Evolutionary conservation across 192 early-diverging fungal genomes (phyloP), one percentile per base, ranked within the genome.

Genomic region (Entomortierella beljakovae): DNA sequence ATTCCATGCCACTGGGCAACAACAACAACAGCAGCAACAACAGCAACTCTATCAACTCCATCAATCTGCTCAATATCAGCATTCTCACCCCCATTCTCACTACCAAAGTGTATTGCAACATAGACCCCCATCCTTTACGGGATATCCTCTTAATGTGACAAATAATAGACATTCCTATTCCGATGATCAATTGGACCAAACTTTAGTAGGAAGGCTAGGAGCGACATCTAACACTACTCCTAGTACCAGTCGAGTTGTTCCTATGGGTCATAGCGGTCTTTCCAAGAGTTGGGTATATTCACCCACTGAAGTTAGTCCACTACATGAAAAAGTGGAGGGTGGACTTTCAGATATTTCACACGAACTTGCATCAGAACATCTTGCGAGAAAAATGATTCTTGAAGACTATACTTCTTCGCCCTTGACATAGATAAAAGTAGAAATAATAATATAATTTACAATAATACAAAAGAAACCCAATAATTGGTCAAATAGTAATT

Each of bases 211-310:
- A 6, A 53, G 22, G 1, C 26, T 34, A 11, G 52, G 23, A 10
- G 49, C 70, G 9, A 15, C 56, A 18, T 37, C 38, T 28, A 40
- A 62, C 16, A 35, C 62, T 0, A 57, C 59, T 1, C 22, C 46
- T 8, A 56, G 43, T 6, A 57, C 49, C 16, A 26, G 43, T 23
- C 61, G 54, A 11, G 23, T 33, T 10, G 43, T 48, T 31, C 28
- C 43, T 18, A 58, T 23, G 5, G 70, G 62, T 0, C 70, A 73
- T 16, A 73, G 70, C 42, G 70, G 55, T 23, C 49, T 73, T 6
- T 73, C 70, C 18, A 64, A 65, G 43, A 73, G 70, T 29, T 73
- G 70, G 70, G 62, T 68, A 13, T 61, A 60, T 40, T 69, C 67
- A 11, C 67, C 67, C 0, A 46, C 49, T 31, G 67, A 69, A 11